Evolutionary conservation across 169 alveolate species (phyloP), one percentile per base, ranked within the genome.

Genomic region (Babesia divergens): DNA sequence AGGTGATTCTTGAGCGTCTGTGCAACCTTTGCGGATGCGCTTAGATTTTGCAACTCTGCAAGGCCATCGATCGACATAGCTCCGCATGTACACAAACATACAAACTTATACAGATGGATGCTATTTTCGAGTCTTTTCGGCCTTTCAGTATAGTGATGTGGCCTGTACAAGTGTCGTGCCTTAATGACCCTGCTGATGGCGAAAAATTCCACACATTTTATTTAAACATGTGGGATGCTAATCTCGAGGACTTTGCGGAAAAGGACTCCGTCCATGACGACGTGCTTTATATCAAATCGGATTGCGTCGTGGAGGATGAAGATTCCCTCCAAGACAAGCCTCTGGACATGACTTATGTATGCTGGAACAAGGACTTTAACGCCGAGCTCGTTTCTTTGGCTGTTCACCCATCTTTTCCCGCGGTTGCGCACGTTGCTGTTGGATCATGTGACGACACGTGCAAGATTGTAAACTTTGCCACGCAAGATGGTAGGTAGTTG

Each of bases 391-490:
- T 69, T 18, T 67, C 81, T 34, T 26, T 79, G n/a, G 32, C 82
- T 0, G 82, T 79, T 6, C 84, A 79, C 35, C 87, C 87, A 0
- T 26, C 42, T 4, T 79, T 79, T 31, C 87, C 87, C 16, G 68
- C 4, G 0, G 47, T 79, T 1, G 68, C 87, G n/a, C 87, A 79
- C 20, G 82, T 69, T 1, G 87, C 87, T 0, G 49, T 79, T 20
- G 87, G 87, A 0, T 51, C 59, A 11, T 56, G 87, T 28, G 82
- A 72, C 52, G 87, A 79, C 54, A 53, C 22, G 49, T 79, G 87
- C 50, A 22, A 20, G 11, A 44, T 79, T 13, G 53, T 54, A 37
- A 72, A 76, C 66, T 52, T 76, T 53, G n/a, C 59, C 3, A 9
- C 83, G 1, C n/a, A n/a, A 4, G 49, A 62, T 24, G 66, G 66